A percentile compares a stretch with the other conserved stretches of the same genome.
These are phyloP conservation scores for Metschnikowia anglica DNA, from an alignment of 805 yeast genomes.

Conservation along the genomic window DNA sequence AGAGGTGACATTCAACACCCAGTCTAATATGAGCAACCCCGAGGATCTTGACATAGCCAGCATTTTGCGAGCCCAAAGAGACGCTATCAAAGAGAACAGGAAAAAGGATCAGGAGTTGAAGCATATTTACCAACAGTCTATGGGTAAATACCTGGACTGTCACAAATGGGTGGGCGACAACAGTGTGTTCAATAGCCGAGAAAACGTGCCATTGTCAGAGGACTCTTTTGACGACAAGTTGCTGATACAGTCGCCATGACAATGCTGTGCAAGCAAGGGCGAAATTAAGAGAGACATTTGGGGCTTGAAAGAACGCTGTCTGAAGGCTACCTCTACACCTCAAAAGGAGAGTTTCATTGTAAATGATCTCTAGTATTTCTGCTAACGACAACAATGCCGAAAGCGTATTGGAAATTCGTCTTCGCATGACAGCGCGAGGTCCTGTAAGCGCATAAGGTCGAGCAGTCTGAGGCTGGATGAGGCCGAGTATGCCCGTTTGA, in stretches of 20 bases:
- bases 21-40: slow-evolving; percentile 30
- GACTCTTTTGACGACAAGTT: slow-evolving; percentile 7
- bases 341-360: background rate
- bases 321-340: no score
- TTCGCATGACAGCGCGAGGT: background rate
- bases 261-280: background rate
- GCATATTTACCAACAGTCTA: slow-evolving; percentile 34
- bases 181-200: slow-evolving; percentile 28
- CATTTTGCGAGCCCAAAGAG: slow-evolving; percentile 38
- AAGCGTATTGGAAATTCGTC: background rate
- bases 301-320: no score
- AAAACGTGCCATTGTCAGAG: slow-evolving; percentile 12
- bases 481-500: background rate
- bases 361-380: background rate
- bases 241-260: slow-evolving; percentile 2
- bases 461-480: slow-evolving; percentile 1
- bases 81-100: slow-evolving; percentile 38
- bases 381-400: background rate
- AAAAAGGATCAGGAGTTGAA: slow-evolving; percentile 44
- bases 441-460: slow-evolving; percentile 6
- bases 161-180: slow-evolving; percentile 22
- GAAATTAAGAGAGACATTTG: no score
- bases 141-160: slow-evolving; percentile 20
- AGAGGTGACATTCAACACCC: slow-evolving; percentile 39
- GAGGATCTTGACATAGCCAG: slow-evolving; percentile 40